Base-by-base conservation (phyloP, 2,329 filamentous ascomycete genomes). In the Magnaporthiopsis rhizophila region DNA sequence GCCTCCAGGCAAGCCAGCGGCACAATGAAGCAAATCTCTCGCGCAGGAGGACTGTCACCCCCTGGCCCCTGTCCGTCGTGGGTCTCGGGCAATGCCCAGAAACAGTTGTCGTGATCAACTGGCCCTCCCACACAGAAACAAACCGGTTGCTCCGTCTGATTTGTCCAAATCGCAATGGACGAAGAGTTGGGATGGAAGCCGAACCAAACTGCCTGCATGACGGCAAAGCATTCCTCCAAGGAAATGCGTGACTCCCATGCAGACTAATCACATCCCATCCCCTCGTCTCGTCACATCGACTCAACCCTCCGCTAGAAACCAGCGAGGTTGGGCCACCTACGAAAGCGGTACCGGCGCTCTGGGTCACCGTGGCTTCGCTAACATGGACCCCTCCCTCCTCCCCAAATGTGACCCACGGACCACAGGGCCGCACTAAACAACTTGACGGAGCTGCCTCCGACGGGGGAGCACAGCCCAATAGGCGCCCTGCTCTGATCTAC, bases 391-490 rank as follows among this genome's bases (percentile, higher is more conserved):
- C 21, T 24, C 45, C n/a, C 21, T 8, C 45, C n/a, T 21, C n/a
- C 21, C 45, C 30, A 30, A 53, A 24, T 24, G 45, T 53, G 45
- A 53, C 45, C 34, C 21, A 30, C n/a, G 21, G 21, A 26, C 34
- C 59, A 45, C 30, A 11, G 59, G 34, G 21, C 34, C 34, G 21
- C 59, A n/a, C 34, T 36, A 45, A n/a, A 45, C 59, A 30, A 30
- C 30, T 30, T 30, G 30, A 61, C 34, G 34, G 59, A 38, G 50
- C 28, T 24, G 59, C 59, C 45, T 61, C 34, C 59, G 36, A 61
- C n/a, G 26, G 45, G 45, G 45, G 45, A 53, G 45, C 18, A 3
- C 45, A 53, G 8, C 13, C 45, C 45, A 53, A 53, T 21, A 53
- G 45, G 18, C 32, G 59, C n/a, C 26, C 28, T 34, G 28, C 18